phyloP scores from a whole-genome alignment of 129 eudicot species.

The Helianthus annuus region HanXRQr2.0-SUNRISE NC_035444.2:27591813-27592312 shows the following conservation, averaged over 20 bases:
- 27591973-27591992: slow-evolving; percentile 72
- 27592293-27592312: slow-evolving; percentile 58
- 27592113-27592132: slow-evolving; percentile 27
- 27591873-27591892: not conserved
- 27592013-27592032: slow-evolving; percentile 39
- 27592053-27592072: slow-evolving; percentile 52
- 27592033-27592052: slow-evolving; percentile 25
- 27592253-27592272: slow-evolving; percentile 90
- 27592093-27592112: slow-evolving; percentile 39
- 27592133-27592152: slow-evolving; percentile 61
- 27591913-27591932: slow-evolving; percentile 87
- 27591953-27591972: slow-evolving; percentile 70
- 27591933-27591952: slow-evolving; percentile 99
- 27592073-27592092: slow-evolving; percentile 41
- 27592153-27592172: slow-evolving; percentile 95
- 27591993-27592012: slow-evolving; percentile 78
- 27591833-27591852: not conserved
- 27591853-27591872: slow-evolving; percentile 20
- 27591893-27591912: slow-evolving; percentile 79
- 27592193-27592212: slow-evolving; percentile 74
- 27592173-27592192: slow-evolving; percentile 64
- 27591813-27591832: slow-evolving; percentile 5
- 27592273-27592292: slow-evolving; percentile 79
- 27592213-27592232: slow-evolving; percentile 77
- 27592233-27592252: slow-evolving; percentile 87